Base-by-base conservation (phyloP, 805 yeast species). In the Saturnispora gosingensis region DNA sequence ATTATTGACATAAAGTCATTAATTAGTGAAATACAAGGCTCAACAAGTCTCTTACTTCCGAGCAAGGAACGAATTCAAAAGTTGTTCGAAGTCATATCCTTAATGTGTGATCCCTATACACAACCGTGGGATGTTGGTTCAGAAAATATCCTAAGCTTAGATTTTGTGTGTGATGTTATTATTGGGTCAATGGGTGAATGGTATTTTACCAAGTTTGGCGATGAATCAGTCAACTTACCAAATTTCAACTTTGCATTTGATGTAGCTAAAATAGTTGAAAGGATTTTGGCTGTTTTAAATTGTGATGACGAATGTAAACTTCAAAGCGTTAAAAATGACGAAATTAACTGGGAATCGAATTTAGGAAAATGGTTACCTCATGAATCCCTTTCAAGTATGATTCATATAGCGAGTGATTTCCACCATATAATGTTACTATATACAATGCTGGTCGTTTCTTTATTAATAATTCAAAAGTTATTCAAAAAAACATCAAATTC, bases 71-170 rank as follows among this genome's bases (percentile, higher is more conserved):
- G 58, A 38, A 34, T 58, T 11, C 53, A 61, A 57, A 56, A 50
- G 18, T 43, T 65, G 9, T 66, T 66, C 47, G 48, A 59, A 5
- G 56, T 67, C 0, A 49, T 77, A 3, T 63, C 75, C 2, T 60
- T 70, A 0, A 56, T 78, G 46, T 70, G 72, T 7, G 90, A 85
- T 61, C 88, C 89, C 2, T 70, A 75, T 58, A 81, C 89, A 1
- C 88, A 83, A 58, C 89, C 93, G 0, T 73, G 75, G 27, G 85
- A 82, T 40, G 73, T 72, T 24, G 84, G 82, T 28, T 61, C 65
- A 1, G 64, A 67, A 11, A 67, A 71, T 50, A 67, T 81, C 1
- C 67, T 82, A 16, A 82, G 88, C 9, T 62, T 82, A 6, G 81
- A 80, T 54, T 61, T 74, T n/a, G 59, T 82, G 11, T 73, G 83